Evolutionary conservation across 306 rosid species (phyloP).

Genomic region (Malus domestica): ASM211411v1 NC_041791.1:35963501-35964000

Average conservation of each 20-base stretch:
- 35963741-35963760: conserved; percentile 57
- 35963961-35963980: conserved; percentile 77
- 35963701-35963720: conserved; percentile 13
- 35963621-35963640: conserved; percentile 84
- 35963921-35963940: conserved; percentile 65
- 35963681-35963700: background rate
- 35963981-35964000: conserved; percentile 84
- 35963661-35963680: conserved; percentile 17
- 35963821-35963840: conserved; percentile 75
- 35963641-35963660: conserved; percentile 25
- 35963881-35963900: conserved; percentile 66
- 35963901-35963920: conserved; percentile 62
- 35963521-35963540: conserved; percentile 93
- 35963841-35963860: conserved; percentile 71
- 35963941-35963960: conserved; percentile 50
- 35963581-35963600: conserved; percentile 97
- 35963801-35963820: conserved; percentile 74
- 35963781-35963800: conserved; percentile 49
- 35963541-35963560: conserved; percentile 85
- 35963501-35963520: conserved; percentile 96
- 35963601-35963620: conserved; percentile 95
- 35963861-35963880: conserved; percentile 77
- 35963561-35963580: conserved; percentile 82
- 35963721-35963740: conserved; percentile 88
- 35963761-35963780: conserved; percentile 46